phyloP scores from a whole-genome alignment of 768 basidiomycete genomes.

The Auricularia sp. region DNA sequence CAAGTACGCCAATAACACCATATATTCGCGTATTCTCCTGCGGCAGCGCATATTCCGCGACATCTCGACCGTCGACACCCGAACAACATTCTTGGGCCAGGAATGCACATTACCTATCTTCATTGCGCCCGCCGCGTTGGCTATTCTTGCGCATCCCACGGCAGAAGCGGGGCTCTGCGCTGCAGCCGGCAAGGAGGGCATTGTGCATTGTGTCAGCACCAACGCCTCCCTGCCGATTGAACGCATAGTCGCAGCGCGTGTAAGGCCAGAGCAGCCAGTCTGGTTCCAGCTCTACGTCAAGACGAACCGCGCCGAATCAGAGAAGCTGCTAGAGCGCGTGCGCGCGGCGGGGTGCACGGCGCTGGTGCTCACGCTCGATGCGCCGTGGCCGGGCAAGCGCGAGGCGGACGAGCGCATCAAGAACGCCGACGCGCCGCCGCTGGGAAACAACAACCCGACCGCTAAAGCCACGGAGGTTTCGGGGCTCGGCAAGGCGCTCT shows the following conservation, averaged over 20 bases:
- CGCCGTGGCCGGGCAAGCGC: constrained; percentile 71
- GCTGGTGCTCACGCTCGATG: constrained; percentile 88
- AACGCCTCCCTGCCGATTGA: constrained; percentile 57
- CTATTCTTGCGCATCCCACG: constrained; percentile 36
- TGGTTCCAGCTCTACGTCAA: constrained; percentile 89
- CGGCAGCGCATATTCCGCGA: constrained; percentile 12
- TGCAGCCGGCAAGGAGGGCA: constrained; percentile 33
- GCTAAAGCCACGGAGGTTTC: constrained; percentile 12
- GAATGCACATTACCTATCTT: constrained; percentile 26
- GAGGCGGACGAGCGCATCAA: constrained; percentile 46
- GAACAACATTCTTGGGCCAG: constrained; percentile 22
- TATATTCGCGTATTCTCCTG: background rate
- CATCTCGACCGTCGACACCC: constrained; percentile 21
- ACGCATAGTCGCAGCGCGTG: constrained; percentile 47
- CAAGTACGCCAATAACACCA: background rate
- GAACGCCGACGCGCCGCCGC: constrained; percentile 6
- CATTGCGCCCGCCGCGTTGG: constrained; percentile 33
- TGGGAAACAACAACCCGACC: constrained; percentile 8
- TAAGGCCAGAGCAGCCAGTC: constrained; percentile 43
- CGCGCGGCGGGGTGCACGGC: constrained; percentile 72
- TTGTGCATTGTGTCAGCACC: constrained; percentile 39
- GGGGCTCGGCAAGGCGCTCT: constrained; percentile 8
- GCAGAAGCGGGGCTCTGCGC: constrained; percentile 39
- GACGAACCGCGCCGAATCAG: constrained; percentile 53
- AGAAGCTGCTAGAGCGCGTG: constrained; percentile 59